Conservation (phyloP, 2,329 filamentous ascomycete species). For the Colletotrichum sublineola region DNA sequence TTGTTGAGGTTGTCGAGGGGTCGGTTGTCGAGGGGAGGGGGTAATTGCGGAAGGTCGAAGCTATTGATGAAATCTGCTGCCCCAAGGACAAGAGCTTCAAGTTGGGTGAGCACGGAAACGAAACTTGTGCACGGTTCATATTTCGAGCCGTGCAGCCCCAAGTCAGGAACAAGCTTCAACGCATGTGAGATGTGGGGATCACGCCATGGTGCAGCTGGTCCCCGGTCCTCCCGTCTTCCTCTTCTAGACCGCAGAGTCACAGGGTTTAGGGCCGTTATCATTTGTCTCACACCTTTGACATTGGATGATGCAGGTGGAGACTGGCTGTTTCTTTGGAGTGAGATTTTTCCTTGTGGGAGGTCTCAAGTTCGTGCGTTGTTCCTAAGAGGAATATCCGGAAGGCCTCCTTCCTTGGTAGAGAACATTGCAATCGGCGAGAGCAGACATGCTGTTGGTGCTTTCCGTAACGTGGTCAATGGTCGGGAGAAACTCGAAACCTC, state of each 20-base stretch:
- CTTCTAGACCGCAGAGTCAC: slow-evolving; percentile 21
- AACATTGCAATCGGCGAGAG: background rate
- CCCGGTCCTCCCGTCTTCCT: slow-evolving; percentile 8
- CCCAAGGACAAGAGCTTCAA: slow-evolving; percentile 18
- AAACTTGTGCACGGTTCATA: slow-evolving; percentile 27
- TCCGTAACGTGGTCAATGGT: background rate
- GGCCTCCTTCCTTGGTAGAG: background rate
- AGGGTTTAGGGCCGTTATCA: slow-evolving; percentile 13
- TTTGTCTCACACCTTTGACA: background rate
- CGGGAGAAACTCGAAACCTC: background rate
- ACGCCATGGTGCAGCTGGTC: slow-evolving; percentile 42
- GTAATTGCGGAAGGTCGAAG: slow-evolving; percentile 28
- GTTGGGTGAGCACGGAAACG: slow-evolving; percentile 13
- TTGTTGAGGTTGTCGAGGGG: slow-evolving; percentile 8
- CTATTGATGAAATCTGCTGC: slow-evolving; percentile 38
- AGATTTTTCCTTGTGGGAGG: background rate
- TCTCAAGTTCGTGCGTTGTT: background rate
- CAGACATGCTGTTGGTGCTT: background rate
- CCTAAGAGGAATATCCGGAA: background rate
- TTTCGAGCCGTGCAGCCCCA: slow-evolving; percentile 20
- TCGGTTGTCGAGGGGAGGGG: slow-evolving; percentile 27
- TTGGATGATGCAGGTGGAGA: background rate
- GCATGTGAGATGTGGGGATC: slow-evolving; percentile 35
- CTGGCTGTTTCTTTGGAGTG: background rate
- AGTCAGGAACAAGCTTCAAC: slow-evolving; percentile 43